A percentile compares a stretch with the other conserved stretches of the same genome.
Evolutionary conservation across 2,329 filamentous ascomycete species (phyloP).

Genomic region (Paramyrothecium sp.): DNA sequence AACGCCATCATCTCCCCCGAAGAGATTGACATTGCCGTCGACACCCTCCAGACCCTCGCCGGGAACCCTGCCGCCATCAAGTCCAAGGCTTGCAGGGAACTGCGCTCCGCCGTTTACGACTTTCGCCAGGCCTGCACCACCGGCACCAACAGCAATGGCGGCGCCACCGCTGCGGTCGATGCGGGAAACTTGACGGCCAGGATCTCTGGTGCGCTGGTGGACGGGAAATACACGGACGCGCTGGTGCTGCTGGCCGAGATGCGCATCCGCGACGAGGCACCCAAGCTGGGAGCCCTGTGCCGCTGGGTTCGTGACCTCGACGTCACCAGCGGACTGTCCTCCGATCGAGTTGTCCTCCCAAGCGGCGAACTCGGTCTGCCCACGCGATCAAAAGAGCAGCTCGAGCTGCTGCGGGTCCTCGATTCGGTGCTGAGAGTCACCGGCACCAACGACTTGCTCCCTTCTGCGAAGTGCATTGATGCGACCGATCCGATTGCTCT

Average conservation of each 20-base stretch:
- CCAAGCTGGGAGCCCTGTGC: slow-evolving; percentile 67
- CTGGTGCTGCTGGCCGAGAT: slow-evolving; percentile 67
- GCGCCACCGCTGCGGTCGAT: slow-evolving; percentile 40
- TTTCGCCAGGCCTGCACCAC: slow-evolving; percentile 69
- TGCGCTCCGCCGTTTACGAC: slow-evolving; percentile 65
- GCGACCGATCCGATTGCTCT: slow-evolving; percentile 51
- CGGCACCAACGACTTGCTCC: slow-evolving; percentile 55
- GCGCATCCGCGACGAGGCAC: slow-evolving; percentile 62
- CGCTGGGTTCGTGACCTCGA: slow-evolving; percentile 73
- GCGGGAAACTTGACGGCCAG: slow-evolving; percentile 61
- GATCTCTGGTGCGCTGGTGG: slow-evolving; percentile 63
- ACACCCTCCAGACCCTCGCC: slow-evolving; percentile 59
- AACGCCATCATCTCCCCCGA: slow-evolving; percentile 57
- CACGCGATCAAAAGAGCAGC: slow-evolving; percentile 36
- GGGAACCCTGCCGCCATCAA: slow-evolving; percentile 64
- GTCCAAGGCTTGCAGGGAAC: slow-evolving; percentile 64
- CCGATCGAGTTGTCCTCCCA: slow-evolving; percentile 16
- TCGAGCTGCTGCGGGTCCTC: slow-evolving; percentile 52
- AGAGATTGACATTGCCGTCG: slow-evolving; percentile 66
- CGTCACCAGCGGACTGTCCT: slow-evolving; percentile 64
- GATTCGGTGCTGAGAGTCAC: slow-evolving; percentile 64
- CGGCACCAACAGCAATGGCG: slow-evolving; percentile 54
- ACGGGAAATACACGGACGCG: slow-evolving; percentile 65
- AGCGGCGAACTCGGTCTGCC: slow-evolving; percentile 18
- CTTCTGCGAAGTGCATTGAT: slow-evolving; percentile 22